A percentile compares a stretch with the other conserved stretches of the same genome.
phyloP scores from a whole-genome alignment of 164 flowering plant species.

The Umbilicus rupestris region DNA sequence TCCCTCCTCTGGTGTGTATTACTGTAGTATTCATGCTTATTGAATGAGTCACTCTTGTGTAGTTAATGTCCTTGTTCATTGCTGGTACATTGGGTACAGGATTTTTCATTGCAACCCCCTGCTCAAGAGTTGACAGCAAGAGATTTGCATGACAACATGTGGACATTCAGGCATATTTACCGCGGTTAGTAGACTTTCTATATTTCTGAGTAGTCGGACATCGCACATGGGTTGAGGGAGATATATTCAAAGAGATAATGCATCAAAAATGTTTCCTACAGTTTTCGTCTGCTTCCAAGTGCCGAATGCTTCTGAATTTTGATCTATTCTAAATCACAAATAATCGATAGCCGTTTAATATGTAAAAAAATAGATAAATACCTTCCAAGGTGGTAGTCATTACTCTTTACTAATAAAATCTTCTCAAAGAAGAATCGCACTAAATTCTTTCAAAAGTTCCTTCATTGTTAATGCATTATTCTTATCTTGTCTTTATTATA shows the following conservation, averaged over 20 bases:
- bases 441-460: too few species aligned
- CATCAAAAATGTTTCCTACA: too few species aligned
- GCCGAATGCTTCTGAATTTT: too few species aligned
- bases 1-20: slow-evolving; percentile 69
- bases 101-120: slow-evolving; percentile 92
- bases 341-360: too few species aligned
- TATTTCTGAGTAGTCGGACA: neutral
- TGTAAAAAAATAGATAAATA: too few species aligned
- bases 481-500: too few species aligned
- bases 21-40: slow-evolving; percentile 5
- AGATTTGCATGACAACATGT: slow-evolving; percentile 74
- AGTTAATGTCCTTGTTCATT: neutral
- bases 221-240: neutral
- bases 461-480: too few species aligned
- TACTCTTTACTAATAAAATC: too few species aligned
- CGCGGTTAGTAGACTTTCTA: slow-evolving; percentile 45
- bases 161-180: slow-evolving; percentile 92
- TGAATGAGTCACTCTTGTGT: neutral
- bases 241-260: neutral
- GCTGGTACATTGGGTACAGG: slow-evolving; percentile 36
- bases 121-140: slow-evolving; percentile 77
- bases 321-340: too few species aligned
- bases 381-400: too few species aligned
- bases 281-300: too few species aligned
- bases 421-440: too few species aligned